Evolutionary conservation across 495 filamentous ascomycete species (phyloP).

Genomic region (Penicillium robsamsonii): DNA sequence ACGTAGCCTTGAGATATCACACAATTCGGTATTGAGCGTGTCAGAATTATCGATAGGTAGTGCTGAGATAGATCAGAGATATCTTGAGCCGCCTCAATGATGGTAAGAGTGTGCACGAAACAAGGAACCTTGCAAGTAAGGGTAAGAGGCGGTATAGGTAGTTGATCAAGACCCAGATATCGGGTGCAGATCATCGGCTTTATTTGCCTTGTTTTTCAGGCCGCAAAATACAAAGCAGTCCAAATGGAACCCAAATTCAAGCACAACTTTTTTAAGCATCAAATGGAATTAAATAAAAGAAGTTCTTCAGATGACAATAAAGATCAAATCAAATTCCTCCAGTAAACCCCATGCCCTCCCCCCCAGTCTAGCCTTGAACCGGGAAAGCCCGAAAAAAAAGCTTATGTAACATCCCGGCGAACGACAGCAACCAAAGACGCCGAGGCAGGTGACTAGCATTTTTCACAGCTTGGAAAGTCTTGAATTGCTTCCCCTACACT

Average conservation of each 20-base stretch:
- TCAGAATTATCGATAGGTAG: background rate
- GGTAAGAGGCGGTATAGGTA: constrained; percentile 21
- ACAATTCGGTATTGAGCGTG: background rate
- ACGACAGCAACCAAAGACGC: constrained; percentile 36
- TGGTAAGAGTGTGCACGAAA: constrained; percentile 4
- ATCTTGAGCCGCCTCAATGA: background rate
- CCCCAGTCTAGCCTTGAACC: constrained; percentile 15
- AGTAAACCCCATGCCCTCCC: background rate
- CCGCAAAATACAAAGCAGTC: background rate
- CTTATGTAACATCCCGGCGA: constrained; percentile 31
- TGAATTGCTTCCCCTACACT: constrained; percentile 26
- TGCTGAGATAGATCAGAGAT: background rate
- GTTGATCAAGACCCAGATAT: constrained; percentile 24
- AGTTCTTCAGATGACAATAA: background rate
- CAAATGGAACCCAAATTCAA: background rate
- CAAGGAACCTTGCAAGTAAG: background rate
- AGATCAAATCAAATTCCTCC: background rate
- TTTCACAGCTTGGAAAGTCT: constrained; percentile 30
- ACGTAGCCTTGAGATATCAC: background rate
- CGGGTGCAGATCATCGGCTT: constrained; percentile 13
- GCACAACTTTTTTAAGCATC: background rate
- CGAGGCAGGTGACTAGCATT: constrained; percentile 35
- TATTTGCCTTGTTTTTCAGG: background rate
- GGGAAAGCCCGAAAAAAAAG: constrained; percentile 22
- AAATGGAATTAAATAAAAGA: background rate